Evolutionary conservation across 345 rosid species (phyloP).

Genomic region (Gynandropsis gynandra): DNA sequence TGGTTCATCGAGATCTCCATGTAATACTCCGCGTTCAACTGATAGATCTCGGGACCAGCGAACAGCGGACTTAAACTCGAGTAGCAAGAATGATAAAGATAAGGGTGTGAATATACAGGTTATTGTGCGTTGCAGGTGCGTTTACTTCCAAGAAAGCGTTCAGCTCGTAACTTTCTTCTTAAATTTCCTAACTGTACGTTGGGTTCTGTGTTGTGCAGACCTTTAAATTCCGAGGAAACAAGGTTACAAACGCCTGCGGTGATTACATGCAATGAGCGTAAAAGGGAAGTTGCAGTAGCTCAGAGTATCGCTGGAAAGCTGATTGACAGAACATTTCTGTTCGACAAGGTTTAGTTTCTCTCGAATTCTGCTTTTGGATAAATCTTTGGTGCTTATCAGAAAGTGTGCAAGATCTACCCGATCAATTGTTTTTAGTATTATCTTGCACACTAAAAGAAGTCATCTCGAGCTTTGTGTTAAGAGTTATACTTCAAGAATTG

Average conservation of each 20-base stretch:
- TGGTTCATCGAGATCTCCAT: slow-evolving; percentile 58
- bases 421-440: background rate
- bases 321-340: slow-evolving; percentile 89
- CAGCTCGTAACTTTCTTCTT: background rate
- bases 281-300: slow-evolving; percentile 74
- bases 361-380: background rate
- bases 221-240: slow-evolving; percentile 74
- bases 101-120: slow-evolving; percentile 98
- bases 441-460: background rate
- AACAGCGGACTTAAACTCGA: slow-evolving; percentile 46
- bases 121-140: slow-evolving; percentile 92
- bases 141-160: slow-evolving; percentile 1
- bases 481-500: background rate
- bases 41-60: slow-evolving; percentile 89
- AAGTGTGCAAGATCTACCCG: slow-evolving; percentile 1
- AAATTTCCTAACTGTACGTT: slow-evolving; percentile 11
- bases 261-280: slow-evolving; percentile 73
- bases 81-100: slow-evolving; percentile 65
- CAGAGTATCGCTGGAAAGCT: slow-evolving; percentile 94
- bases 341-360: slow-evolving; percentile 68
- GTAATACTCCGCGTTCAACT: slow-evolving; percentile 84
- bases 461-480: background rate
- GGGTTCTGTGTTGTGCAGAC: slow-evolving; percentile 35
- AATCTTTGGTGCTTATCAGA: background rate
- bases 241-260: slow-evolving; percentile 74